Conservation (phyloP, 2,329 filamentous ascomycete species). For the Ilyonectria sp. region DNA sequence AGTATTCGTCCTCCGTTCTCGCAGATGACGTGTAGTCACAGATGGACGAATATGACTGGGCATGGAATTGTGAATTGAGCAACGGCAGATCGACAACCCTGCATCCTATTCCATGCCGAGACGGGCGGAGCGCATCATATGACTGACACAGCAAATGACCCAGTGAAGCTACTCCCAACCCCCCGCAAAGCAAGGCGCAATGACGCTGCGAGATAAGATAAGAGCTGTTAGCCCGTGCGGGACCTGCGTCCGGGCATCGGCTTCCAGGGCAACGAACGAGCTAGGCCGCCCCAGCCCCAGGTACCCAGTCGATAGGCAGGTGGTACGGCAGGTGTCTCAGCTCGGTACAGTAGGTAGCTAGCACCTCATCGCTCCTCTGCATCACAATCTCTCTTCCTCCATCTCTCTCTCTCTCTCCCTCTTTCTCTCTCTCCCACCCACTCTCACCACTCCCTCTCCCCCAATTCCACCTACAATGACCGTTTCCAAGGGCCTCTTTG, state of each 20-base stretch:
- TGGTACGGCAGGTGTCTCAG: not conserved
- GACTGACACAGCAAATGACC: not conserved
- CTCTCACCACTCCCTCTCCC: not conserved
- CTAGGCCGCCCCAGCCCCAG: not conserved
- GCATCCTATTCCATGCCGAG: not conserved
- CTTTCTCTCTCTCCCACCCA: not conserved
- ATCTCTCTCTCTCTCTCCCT: slow-evolving; percentile 7
- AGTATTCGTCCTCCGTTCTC: too few relatives aligned
- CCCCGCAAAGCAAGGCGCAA: slow-evolving; percentile 1
- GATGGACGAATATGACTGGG: too few relatives aligned
- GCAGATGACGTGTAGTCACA: too few relatives aligned
- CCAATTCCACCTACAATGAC: slow-evolving; percentile 35
- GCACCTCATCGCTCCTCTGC: slow-evolving; percentile 23
- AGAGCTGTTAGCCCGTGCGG: slow-evolving; percentile 25
- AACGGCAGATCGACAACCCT: not conserved
- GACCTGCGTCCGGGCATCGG: slow-evolving; percentile 18
- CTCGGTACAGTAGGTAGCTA: slow-evolving; percentile 1
- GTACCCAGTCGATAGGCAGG: not conserved
- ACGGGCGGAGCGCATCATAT: not conserved
- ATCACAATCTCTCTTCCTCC: slow-evolving; percentile 26
- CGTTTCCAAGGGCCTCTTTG: slow-evolving; percentile 42
- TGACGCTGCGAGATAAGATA: slow-evolving; percentile 37
- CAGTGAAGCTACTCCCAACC: not conserved
- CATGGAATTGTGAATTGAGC: too few relatives aligned
- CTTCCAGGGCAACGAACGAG: slow-evolving; percentile 15